These are phyloP conservation scores for Cystobasidium onofrii DNA, from an alignment of 768 basidiomycete genomes.

Conservation along the genomic window DNA sequence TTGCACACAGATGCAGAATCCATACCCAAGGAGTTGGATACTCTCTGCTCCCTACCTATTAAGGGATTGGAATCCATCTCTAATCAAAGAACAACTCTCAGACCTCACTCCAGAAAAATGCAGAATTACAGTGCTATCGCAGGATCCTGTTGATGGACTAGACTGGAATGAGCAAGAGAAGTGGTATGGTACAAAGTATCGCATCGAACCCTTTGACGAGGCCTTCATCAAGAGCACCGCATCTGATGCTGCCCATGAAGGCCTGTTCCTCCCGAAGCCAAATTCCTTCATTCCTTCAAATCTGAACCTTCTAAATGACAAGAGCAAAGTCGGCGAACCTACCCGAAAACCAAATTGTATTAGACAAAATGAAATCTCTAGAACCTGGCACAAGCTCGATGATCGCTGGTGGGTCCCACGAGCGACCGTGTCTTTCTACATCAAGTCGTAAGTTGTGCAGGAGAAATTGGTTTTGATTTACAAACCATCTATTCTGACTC, in stretches of 20 bases:
- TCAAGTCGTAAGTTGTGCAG: slow-evolving; percentile 57
- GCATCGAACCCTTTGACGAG: slow-evolving; percentile 52
- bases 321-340: slow-evolving; percentile 56
- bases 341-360: slow-evolving; percentile 66
- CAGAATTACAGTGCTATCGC: slow-evolving; percentile 70
- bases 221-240: slow-evolving; percentile 44
- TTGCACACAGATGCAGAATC: slow-evolving; percentile 66
- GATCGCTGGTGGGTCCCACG: slow-evolving; percentile 94
- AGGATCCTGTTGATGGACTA: slow-evolving; percentile 57
- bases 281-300: slow-evolving; percentile 88
- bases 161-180: slow-evolving; percentile 57
- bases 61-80: slow-evolving; percentile 64
- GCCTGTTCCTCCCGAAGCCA: slow-evolving; percentile 68
- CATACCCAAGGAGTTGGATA: slow-evolving; percentile 67
- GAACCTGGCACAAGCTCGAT: slow-evolving; percentile 94
- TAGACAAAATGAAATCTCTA: slow-evolving; percentile 60
- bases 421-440: slow-evolving; percentile 64
- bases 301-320: slow-evolving; percentile 66
- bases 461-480: slow-evolving; percentile 16
- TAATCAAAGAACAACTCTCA: slow-evolving; percentile 59
- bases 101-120: slow-evolving; percentile 55
- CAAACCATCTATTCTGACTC: too few species aligned
- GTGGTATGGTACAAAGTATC: slow-evolving; percentile 86
- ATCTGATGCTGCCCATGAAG: slow-evolving; percentile 61
- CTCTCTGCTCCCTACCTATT: slow-evolving; percentile 63